Evolutionary conservation across 1,284 basidiomycete genomes (phyloP), one percentile per base, ranked within the genome.

Genomic region (Ustilago trichophora): DNA sequence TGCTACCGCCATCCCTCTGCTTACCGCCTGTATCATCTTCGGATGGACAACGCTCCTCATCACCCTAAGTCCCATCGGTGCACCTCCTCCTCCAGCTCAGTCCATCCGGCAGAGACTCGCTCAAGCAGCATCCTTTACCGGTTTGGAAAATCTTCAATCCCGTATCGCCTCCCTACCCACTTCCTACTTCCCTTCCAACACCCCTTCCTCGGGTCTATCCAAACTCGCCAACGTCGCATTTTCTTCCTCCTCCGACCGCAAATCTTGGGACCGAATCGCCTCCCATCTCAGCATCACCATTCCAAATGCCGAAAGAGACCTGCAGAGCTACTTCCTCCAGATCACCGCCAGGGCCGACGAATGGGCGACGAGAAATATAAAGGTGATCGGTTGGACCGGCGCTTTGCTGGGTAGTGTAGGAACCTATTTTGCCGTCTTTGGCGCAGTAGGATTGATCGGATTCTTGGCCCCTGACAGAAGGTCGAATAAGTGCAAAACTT

Each of bases 321-420:
- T 29, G 27, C 27, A n/a, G n/a, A n/a, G n/a, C n/a, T 56, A 56
- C 48, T 53, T 67, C 21, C 24, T 24, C 9, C 18, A 16, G 3
- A 26, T 62, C 13, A n/a, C 31, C 9, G 0, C 15, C 0, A 45
- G 68, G 9, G 63, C 63, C 6, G 55, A 65, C 11, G 57, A 44
- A 13, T 71, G 68, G 68, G 15, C 43, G 0, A 11, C 1, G 2
- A 19, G 24, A 6, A 67, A 71, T 36, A 38, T 71, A n/a, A 36
- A 38, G 6, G 36, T 44, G 4, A 58, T 71, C 11, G 57, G 64
- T 21, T 71, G 68, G 68, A 67, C 54, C 15, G 68, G 68, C 21
- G 63, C 57, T 0, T 4, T 71, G 1, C 11, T 53, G 2, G 68
- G 41, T 4, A 40, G 34, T 9, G 19, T 46, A 6, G 63, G 57